A percentile compares a stretch with the other conserved stretches of the same genome.
These are phyloP conservation scores for Coniella vitis DNA, from an alignment of 2,329 filamentous ascomycete genomes.

Conservation along the genomic window DNA sequence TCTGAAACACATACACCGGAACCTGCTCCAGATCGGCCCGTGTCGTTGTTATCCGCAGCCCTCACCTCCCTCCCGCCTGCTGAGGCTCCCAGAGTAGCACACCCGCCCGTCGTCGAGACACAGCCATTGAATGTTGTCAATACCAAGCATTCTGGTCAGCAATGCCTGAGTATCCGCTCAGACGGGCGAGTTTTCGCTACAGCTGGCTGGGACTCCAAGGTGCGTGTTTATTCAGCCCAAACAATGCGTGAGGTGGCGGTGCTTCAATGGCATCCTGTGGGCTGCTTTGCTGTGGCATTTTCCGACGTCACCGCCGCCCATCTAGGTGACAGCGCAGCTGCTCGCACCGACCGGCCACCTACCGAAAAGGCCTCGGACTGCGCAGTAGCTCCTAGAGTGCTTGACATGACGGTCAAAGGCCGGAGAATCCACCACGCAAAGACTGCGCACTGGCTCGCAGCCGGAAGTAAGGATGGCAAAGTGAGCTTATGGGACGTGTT, in stretches of 20 bases:
- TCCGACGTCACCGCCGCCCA: slow-evolving; percentile 33
- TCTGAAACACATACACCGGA: not conserved
- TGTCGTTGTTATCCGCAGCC: slow-evolving; percentile 9
- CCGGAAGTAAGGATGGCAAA: slow-evolving; percentile 90
- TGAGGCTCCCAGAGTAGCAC: slow-evolving; percentile 10
- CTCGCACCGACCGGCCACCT: not conserved
- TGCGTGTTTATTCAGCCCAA: slow-evolving; percentile 74
- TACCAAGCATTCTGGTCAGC: slow-evolving; percentile 87
- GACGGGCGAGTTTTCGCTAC: slow-evolving; percentile 83
- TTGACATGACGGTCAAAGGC: slow-evolving; percentile 49
- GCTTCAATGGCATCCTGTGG: slow-evolving; percentile 87
- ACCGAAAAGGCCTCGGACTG: slow-evolving; percentile 14
- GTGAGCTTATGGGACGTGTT: slow-evolving; percentile 95
- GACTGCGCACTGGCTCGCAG: slow-evolving; percentile 79
- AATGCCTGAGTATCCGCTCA: slow-evolving; percentile 67
- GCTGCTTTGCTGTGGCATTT: slow-evolving; percentile 78
- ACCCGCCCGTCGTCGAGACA: slow-evolving; percentile 22
- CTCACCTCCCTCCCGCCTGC: slow-evolving; percentile 3
- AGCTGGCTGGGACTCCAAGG: slow-evolving; percentile 81
- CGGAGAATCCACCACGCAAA: slow-evolving; percentile 58
- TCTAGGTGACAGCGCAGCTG: slow-evolving; percentile 1
- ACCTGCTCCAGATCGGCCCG: slow-evolving; percentile 14
- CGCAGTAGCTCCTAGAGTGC: slow-evolving; percentile 22
- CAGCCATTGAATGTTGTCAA: slow-evolving; percentile 56
- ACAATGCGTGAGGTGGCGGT: slow-evolving; percentile 84